Conservation (phyloP, 139 green algal genomes). For the Pleodorina starrii region DNA sequence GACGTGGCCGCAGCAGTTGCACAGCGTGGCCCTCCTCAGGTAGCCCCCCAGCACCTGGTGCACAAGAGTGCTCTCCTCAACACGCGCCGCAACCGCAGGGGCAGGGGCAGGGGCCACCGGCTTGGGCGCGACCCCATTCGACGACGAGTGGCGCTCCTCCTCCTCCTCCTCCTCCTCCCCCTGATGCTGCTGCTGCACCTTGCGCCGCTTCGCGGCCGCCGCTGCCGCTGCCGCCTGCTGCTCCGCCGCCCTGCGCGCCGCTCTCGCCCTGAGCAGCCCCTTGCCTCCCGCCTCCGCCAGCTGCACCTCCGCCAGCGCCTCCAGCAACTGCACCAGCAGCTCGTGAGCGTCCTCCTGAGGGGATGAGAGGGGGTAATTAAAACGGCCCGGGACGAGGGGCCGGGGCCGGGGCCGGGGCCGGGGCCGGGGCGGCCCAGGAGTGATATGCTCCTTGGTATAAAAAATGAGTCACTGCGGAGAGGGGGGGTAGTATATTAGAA, state of each 20-base stretch:
- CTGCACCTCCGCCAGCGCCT: slow-evolving; percentile 68
- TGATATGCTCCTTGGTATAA: no score
- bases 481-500: no score
- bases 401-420: no score
- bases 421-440: no score
- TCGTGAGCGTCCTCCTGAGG: slow-evolving; percentile 57
- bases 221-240: background rate
- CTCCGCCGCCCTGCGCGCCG: background rate
- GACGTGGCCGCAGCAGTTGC: slow-evolving; percentile 47
- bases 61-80: slow-evolving; percentile 78
- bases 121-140: no score
- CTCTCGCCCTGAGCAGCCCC: slow-evolving; percentile 1
- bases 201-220: no score
- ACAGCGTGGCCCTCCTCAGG: slow-evolving; percentile 68
- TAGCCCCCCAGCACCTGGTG: slow-evolving; percentile 79
- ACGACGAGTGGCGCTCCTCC: no score
- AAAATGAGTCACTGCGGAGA: no score
- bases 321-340: slow-evolving; percentile 45
- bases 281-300: slow-evolving; percentile 71
- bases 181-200: no score
- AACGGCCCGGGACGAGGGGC: no score
- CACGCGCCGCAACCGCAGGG: slow-evolving; percentile 37
- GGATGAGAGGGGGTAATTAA: no score
- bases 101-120: background rate
- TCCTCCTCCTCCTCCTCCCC: no score